phyloP scores from a whole-genome alignment of 2,329 filamentous ascomycete species.

The Colletotrichum karsti region DNA sequence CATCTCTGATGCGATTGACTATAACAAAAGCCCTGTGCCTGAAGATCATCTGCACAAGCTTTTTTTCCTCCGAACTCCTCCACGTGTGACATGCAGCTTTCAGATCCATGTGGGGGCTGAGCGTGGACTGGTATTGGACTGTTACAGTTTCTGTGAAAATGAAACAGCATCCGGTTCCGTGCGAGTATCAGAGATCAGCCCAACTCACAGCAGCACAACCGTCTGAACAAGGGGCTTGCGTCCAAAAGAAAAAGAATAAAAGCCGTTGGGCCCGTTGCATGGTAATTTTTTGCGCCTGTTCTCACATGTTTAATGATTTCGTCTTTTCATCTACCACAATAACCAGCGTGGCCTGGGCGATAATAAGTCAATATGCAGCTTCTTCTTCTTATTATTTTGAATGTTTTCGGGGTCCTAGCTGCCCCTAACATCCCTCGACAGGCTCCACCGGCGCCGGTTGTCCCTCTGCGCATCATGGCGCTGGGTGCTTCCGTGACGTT shows the following conservation, averaged over 20 bases:
- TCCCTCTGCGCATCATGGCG: constrained; percentile 17
- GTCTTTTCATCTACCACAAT: not conserved
- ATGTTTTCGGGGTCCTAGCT: not conserved
- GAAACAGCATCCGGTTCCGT: constrained; percentile 22
- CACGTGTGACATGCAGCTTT: not conserved
- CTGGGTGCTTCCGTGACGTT: constrained; percentile 23
- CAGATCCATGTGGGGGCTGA: not conserved
- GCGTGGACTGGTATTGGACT: not conserved
- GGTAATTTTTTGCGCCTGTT: not conserved
- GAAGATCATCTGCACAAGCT: not conserved
- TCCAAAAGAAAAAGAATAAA: not conserved
- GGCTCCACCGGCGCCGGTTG: constrained; percentile 1
- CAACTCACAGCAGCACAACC: not conserved
- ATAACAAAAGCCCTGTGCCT: not conserved
- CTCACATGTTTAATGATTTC: not conserved
- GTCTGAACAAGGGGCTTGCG: not conserved
- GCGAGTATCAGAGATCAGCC: constrained; percentile 18
- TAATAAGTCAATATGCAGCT: not conserved
- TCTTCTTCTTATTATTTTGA: not conserved
- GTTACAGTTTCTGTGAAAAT: not conserved
- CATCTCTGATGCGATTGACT: not conserved
- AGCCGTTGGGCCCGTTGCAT: too few relatives aligned
- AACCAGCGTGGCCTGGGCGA: not conserved
- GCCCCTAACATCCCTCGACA: not conserved
- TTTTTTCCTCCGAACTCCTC: not conserved